A percentile compares a stretch with the other conserved stretches of the same genome.
Conservation (phyloP, 306 rosid genomes). For the Gillenia trifoliata region DNA sequence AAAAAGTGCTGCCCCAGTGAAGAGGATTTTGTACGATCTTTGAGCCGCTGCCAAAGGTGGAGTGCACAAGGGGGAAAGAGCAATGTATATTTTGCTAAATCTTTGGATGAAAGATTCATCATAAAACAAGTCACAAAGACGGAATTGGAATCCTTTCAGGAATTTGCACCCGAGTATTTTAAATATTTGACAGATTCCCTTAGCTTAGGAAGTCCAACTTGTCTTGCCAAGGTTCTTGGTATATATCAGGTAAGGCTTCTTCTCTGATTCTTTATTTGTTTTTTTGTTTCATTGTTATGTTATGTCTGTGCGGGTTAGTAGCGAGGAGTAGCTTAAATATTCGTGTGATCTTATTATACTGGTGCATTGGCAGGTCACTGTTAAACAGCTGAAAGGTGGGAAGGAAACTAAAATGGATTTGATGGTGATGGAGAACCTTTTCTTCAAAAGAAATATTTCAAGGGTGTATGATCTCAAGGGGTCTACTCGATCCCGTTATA, state of each 20-base stretch:
- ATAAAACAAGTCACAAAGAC: constrained; percentile 91
- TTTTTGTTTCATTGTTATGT: neutral
- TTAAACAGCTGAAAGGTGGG: constrained; percentile 82
- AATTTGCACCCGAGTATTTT: constrained; percentile 80
- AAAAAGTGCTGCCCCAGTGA: constrained; percentile 81
- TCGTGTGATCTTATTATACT: constrained; percentile 3
- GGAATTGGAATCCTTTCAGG: constrained; percentile 89
- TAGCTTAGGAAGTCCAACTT: constrained; percentile 78
- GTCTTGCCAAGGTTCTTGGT: constrained; percentile 97
- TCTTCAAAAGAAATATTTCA: constrained; percentile 76
- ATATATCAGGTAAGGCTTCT: constrained; percentile 67
- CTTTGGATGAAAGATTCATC: constrained; percentile 89
- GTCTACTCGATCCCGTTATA: constrained; percentile 91
- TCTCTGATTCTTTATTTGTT: neutral
- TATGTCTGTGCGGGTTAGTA: neutral
- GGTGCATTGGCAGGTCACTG: constrained; percentile 57
- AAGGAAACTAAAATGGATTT: constrained; percentile 87
- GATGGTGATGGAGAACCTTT: constrained; percentile 98
- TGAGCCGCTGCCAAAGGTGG: constrained; percentile 91
- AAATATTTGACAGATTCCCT: constrained; percentile 71
- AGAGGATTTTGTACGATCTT: constrained; percentile 77
- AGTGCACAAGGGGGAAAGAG: constrained; percentile 99
- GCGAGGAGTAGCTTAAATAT: neutral
- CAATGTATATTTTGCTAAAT: constrained; percentile 93
- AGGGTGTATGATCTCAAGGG: constrained; percentile 97